phyloP scores from a whole-genome alignment of 495 filamentous ascomycete genomes.

The Emericellopsis terricola region DNA sequence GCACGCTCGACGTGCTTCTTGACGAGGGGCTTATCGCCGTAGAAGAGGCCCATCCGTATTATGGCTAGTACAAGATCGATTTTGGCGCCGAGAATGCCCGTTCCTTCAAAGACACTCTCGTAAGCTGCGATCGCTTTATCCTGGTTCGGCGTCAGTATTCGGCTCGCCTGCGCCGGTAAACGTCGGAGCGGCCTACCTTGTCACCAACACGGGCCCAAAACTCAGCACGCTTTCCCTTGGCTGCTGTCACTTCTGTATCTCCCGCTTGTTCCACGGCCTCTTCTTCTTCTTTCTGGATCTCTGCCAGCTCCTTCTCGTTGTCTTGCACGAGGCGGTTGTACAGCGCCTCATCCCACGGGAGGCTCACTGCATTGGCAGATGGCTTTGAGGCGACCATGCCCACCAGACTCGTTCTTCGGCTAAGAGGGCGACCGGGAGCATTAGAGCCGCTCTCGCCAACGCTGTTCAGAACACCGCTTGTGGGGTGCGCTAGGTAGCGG shows the following conservation, averaged over 20 bases:
- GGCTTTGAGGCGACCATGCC: slow-evolving; percentile 57
- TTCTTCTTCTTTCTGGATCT: slow-evolving; percentile 89
- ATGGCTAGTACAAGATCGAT: slow-evolving; percentile 94
- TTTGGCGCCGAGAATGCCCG: slow-evolving; percentile 81
- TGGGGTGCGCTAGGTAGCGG: slow-evolving; percentile 82
- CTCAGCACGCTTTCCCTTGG: slow-evolving; percentile 84
- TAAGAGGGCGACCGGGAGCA: slow-evolving; percentile 26
- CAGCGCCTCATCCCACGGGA: slow-evolving; percentile 78
- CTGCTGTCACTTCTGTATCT: slow-evolving; percentile 85
- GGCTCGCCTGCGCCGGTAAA: slow-evolving; percentile 1
- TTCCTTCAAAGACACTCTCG: slow-evolving; percentile 88
- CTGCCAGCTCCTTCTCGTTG: slow-evolving; percentile 79
- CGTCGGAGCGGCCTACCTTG: slow-evolving; percentile 41
- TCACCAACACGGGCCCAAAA: slow-evolving; percentile 88
- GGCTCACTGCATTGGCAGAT: slow-evolving; percentile 38
- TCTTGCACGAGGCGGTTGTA: slow-evolving; percentile 74
- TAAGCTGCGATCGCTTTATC: slow-evolving; percentile 84
- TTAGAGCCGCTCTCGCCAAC: slow-evolving; percentile 47
- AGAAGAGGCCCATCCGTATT: slow-evolving; percentile 89
- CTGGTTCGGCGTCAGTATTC: slow-evolving; percentile 20
- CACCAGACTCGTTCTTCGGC: slow-evolving; percentile 40
- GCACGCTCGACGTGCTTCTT: slow-evolving; percentile 90
- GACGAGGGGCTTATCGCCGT: slow-evolving; percentile 73
- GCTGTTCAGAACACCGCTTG: slow-evolving; percentile 75
- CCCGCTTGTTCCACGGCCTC: slow-evolving; percentile 89